These are phyloP conservation scores for Ganoderma sp. DNA, from an alignment of 1,284 basidiomycete genomes.

Conservation along the genomic window DNA sequence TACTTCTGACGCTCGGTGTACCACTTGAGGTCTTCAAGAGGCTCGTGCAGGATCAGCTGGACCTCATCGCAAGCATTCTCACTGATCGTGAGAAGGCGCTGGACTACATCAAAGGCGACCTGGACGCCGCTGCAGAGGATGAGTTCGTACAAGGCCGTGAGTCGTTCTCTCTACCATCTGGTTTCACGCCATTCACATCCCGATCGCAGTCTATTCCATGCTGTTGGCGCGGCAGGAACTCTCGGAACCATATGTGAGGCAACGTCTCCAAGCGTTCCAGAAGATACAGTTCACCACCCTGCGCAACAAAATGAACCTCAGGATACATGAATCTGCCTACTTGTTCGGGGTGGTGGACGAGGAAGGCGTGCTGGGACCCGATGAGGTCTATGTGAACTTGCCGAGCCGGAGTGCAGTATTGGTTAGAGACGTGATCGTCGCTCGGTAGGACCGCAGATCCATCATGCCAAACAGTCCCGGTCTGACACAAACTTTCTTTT, in stretches of 20 bases:
- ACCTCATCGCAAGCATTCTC: slow-evolving; percentile 30
- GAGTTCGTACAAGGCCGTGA: slow-evolving; percentile 29
- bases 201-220: slow-evolving; percentile 27
- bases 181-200: not conserved
- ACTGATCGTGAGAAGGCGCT: slow-evolving; percentile 31
- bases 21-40: slow-evolving; percentile 22
- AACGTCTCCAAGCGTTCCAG: slow-evolving; percentile 28
- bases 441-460: slow-evolving; percentile 17
- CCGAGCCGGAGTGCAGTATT: slow-evolving; percentile 30
- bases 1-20: slow-evolving; percentile 30
- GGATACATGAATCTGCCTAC: slow-evolving; percentile 31
- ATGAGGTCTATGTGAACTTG: slow-evolving; percentile 34
- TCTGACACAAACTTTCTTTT: not conserved
- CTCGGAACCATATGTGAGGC: slow-evolving; percentile 28
- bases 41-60: slow-evolving; percentile 32
- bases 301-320: slow-evolving; percentile 28
- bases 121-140: slow-evolving; percentile 28
- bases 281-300: slow-evolving; percentile 25
- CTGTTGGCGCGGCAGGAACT: slow-evolving; percentile 33
- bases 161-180: not conserved
- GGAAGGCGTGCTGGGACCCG: slow-evolving; percentile 26
- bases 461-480: not conserved
- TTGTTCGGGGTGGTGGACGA: slow-evolving; percentile 34
- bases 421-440: slow-evolving; percentile 27
- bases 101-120: slow-evolving; percentile 31